phyloP scores from a whole-genome alignment of 2,329 filamentous ascomycete genomes.

The Colletotrichum gloeosporioides region DNA sequence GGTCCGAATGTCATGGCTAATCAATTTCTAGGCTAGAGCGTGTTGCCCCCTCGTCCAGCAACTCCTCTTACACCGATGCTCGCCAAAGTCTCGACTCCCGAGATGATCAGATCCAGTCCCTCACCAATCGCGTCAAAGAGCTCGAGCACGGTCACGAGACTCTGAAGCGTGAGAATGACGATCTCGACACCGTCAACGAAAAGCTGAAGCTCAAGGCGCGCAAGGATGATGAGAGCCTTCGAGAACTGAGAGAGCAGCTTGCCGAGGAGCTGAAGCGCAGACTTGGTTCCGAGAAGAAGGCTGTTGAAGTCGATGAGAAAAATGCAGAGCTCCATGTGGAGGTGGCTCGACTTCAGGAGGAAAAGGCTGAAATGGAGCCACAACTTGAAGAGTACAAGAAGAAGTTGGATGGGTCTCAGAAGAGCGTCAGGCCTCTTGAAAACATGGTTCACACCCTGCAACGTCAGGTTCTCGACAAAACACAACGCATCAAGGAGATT shows the following conservation, averaged over 20 bases:
- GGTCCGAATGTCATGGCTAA: neutral
- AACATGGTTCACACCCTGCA: neutral
- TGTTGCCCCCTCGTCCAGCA: neutral
- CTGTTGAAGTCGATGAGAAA: neutral
- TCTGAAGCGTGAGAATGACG: neutral
- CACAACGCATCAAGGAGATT: constrained; percentile 1
- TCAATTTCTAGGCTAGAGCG: no score
- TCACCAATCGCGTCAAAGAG: neutral
- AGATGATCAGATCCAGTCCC: neutral
- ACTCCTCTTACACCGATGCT: neutral
- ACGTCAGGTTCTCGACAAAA: neutral
- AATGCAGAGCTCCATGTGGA: neutral
- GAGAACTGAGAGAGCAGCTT: neutral
- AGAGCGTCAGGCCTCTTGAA: neutral
- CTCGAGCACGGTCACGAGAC: neutral
- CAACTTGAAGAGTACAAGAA: neutral
- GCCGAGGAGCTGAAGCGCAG: neutral
- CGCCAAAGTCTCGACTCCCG: neutral
- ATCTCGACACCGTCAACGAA: constrained; percentile 1
- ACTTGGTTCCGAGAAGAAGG: neutral
- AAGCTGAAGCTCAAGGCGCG: neutral
- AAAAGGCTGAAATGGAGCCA: neutral
- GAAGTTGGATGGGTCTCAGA: neutral
- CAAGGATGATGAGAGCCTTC: neutral
- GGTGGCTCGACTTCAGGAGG: neutral